These are phyloP conservation scores for Capronia epimyces DNA, from an alignment of 2,329 filamentous ascomycete species.

Conservation along the genomic window DNA sequence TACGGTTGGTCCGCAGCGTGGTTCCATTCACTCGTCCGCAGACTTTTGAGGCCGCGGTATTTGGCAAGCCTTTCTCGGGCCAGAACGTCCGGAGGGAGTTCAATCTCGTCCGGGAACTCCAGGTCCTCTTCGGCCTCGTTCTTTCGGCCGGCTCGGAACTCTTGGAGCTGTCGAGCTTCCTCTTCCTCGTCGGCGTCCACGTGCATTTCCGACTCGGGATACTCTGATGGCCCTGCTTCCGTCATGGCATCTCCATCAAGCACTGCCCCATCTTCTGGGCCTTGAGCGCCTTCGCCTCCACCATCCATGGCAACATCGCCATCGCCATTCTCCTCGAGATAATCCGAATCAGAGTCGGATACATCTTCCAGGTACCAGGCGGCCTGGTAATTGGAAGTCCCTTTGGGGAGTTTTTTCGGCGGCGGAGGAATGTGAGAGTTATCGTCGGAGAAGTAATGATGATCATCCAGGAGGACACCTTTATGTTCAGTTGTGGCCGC, in stretches of 20 bases:
- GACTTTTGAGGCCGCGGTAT: constrained; percentile 86
- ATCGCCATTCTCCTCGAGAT: constrained; percentile 62
- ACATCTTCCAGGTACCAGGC: constrained; percentile 86
- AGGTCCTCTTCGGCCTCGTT: constrained; percentile 82
- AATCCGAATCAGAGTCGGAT: constrained; percentile 78
- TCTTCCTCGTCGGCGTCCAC: constrained; percentile 73
- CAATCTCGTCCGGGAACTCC: constrained; percentile 96
- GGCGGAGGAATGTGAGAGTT: constrained; percentile 55
- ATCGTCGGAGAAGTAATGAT: constrained; percentile 96
- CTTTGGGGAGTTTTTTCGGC: constrained; percentile 75
- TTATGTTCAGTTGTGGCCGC: constrained; percentile 59
- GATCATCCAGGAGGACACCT: constrained; percentile 89
- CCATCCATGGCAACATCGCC: constrained; percentile 47
- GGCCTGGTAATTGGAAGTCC: constrained; percentile 88
- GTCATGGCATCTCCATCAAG: constrained; percentile 56
- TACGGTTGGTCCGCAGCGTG: constrained; percentile 78
- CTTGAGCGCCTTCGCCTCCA: constrained; percentile 43
- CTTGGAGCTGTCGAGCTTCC: constrained; percentile 73
- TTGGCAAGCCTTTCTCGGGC: constrained; percentile 78
- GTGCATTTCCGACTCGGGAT: constrained; percentile 91
- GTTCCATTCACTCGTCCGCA: constrained; percentile 83
- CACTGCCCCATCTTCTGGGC: constrained; percentile 77
- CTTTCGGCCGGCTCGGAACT: constrained; percentile 71
- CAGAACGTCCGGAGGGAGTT: constrained; percentile 79
- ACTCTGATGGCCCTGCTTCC: constrained; percentile 77